Conservation (phyloP, 2,329 filamentous ascomycete genomes). For the Clarireedia hainanense region DNA sequence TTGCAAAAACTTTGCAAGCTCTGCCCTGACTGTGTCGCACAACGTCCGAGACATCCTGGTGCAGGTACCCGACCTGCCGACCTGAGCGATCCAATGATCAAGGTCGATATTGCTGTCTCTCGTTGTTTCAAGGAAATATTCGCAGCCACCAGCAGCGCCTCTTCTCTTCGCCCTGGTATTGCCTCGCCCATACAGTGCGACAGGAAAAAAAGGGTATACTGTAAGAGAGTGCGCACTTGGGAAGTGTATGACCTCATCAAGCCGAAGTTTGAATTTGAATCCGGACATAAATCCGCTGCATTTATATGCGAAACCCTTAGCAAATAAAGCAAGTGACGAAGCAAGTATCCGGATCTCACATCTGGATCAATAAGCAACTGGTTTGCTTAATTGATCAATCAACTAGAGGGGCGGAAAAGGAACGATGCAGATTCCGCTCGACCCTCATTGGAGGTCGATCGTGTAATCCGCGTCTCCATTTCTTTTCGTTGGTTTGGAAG, state of each 20-base stretch:
- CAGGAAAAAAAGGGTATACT: not conserved
- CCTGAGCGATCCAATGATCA: slow-evolving; percentile 7
- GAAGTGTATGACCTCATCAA: slow-evolving; percentile 2
- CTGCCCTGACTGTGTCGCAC: slow-evolving; percentile 6
- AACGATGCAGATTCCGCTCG: slow-evolving; percentile 3
- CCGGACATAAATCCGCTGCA: not conserved
- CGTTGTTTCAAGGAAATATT: slow-evolving; percentile 7
- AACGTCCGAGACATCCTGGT: slow-evolving; percentile 7
- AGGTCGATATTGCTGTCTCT: slow-evolving; percentile 6
- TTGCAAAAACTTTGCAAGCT: not conserved
- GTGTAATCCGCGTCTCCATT: not conserved
- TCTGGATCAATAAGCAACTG: not conserved
- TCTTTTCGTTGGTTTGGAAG: not conserved
- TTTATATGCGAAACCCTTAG: too few species aligned
- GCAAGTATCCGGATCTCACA: not conserved
- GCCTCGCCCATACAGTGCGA: slow-evolving; percentile 4
- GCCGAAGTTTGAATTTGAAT: not conserved
- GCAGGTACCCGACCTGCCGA: slow-evolving; percentile 9
- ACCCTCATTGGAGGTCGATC: slow-evolving; percentile 2
- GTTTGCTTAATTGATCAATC: slow-evolving; percentile 5
- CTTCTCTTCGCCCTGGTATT: not conserved
- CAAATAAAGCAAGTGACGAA: too few species aligned
- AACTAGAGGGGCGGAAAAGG: not conserved
- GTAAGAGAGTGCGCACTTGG: not conserved
- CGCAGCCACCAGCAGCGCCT: not conserved